Base-by-base conservation (phyloP, 345 rosid genomes). In the Nephelium lappaceum region DNA sequence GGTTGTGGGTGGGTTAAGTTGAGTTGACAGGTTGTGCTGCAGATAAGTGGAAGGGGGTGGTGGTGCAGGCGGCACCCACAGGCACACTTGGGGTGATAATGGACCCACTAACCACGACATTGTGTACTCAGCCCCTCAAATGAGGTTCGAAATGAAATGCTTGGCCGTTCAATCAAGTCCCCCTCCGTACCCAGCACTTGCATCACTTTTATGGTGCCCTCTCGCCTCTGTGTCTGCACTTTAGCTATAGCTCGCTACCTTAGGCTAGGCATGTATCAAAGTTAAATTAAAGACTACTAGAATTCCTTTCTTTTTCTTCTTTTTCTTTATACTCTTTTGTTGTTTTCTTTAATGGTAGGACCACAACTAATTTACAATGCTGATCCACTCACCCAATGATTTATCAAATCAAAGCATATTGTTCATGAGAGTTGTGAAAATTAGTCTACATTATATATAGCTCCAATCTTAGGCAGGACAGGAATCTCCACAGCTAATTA, bases 81-180 rank as follows among this genome's bases (percentile, higher is more conserved):
- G 36, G 36, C 36, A 31, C 36, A 31, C 36, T 31, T 2, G 36
- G 36, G 36, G 0, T 31, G 36, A 31, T 31, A 71, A 41, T 1
- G 82, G n/a, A 76, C 83, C 88, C 86, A 83, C 53, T 16, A 21
- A 23, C 67, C 63, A 21, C 69, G 77, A 63, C 36, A 31, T n/a
- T 31, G 36, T 31, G 36, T 31, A 31, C 36, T 31, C 36, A 31
- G 36, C 36, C 36, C 60, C 51, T 49, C 23, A 36, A 14, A 43
- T 23, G 63, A 69, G 81, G 61, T 75, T 78, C 57, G 24, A 69
- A n/a, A 71, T 70, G 53, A 75, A 55, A 60, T 51, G 75, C 67
- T 55, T 10, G 58, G 81, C 58, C 39, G 81, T 84, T 83, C 77
- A 82, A 87, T 84, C 87, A 57, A 83, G 80, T 77, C 82, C 77